Evolutionary conservation across 2,329 filamentous ascomycete genomes (phyloP), one percentile per base, ranked within the genome.

Genomic region (Pseudogymnoascus destructans): DNA sequence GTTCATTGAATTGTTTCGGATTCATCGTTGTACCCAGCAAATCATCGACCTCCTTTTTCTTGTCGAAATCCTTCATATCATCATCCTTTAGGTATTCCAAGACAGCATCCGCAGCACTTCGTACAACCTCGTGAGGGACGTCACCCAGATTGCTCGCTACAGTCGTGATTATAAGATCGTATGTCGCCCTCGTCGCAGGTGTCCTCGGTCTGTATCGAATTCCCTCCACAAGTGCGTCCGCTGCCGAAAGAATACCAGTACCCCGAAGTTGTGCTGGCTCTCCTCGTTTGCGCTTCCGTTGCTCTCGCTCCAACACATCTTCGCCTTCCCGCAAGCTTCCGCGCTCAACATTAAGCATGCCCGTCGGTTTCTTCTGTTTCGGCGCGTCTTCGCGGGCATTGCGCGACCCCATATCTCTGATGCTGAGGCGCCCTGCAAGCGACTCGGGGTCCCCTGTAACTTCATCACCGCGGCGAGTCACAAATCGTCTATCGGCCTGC

Each of bases 401-500:
- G 65, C 90, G 81, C 61, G 82, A 85, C 57, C 93, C 93, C 93
- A 98, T 98, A 67, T 98, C 91, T 67, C 84, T 82, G 68, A 98
- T 92, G 65, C 87, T 92, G 71, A 98, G 85, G 66, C 91, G 86
- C 58, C 93, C 93, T 59, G 93, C 95, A 60, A 98, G 82, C 59
- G 95, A 98, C 75, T 98, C 93, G 57, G 93, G 95, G 71, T 98
- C 93, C 67, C 93, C 93, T 57, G 92, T 97, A 63, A 89, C 85
- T 76, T 98, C 95, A 74, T 98, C 92, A 66, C 85, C 90, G 68
- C 90, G 85, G 71, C 93, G 85, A 63, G 89, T 89, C 67, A 95
- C 86, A 71, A 98, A 97, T 67, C 93, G 86, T 75, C 91, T 86
- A 78, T 98, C 93, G 77, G 90, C 91, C 87, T 98, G 93, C 82